Evolutionary conservation across 225 moss, liverwort and hornwort species (phyloP).

Genomic region (Physcomitrellopsis africana): DNA sequence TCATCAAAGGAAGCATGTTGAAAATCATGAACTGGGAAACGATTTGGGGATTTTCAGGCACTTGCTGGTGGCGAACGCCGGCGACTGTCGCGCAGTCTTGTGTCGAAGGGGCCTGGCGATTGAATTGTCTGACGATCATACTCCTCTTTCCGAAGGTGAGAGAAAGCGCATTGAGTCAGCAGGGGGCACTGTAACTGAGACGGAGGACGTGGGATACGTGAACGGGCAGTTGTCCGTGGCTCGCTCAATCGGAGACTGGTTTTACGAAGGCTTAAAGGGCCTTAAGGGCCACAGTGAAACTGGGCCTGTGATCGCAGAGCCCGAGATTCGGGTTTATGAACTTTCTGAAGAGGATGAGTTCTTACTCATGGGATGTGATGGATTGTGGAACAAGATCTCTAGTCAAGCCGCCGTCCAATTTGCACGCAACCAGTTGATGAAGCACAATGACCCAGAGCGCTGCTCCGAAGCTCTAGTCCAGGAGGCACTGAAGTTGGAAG

Average conservation of each 20-base stretch:
- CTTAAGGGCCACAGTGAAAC: slow-evolving; percentile 61
- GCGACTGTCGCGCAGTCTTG: slow-evolving; percentile 91
- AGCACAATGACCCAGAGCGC: slow-evolving; percentile 80
- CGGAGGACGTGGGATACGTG: slow-evolving; percentile 66
- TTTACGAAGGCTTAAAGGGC: slow-evolving; percentile 37
- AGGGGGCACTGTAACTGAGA: slow-evolving; percentile 63
- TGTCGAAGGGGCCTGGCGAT: slow-evolving; percentile 73
- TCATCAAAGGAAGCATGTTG: too few relatives aligned
- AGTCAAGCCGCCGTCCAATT: slow-evolving; percentile 72
- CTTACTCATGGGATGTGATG: slow-evolving; percentile 85
- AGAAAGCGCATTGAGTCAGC: slow-evolving; percentile 68
- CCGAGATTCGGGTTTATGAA: slow-evolving; percentile 62
- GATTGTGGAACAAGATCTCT: slow-evolving; percentile 82
- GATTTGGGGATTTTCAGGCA: slow-evolving; percentile 47
- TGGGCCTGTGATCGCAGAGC: slow-evolving; percentile 76
- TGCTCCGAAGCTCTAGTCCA: slow-evolving; percentile 74
- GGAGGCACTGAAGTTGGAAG: slow-evolving; percentile 69
- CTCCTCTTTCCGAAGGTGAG: slow-evolving; percentile 58
- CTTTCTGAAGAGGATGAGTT: slow-evolving; percentile 86
- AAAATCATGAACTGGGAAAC: not conserved
- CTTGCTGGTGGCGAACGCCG: slow-evolving; percentile 88
- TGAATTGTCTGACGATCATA: slow-evolving; percentile 76
- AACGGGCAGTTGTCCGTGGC: slow-evolving; percentile 84
- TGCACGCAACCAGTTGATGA: slow-evolving; percentile 75
- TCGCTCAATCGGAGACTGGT: slow-evolving; percentile 92